Evolutionary conservation across 2,329 filamentous ascomycete genomes (phyloP).

Genomic region (Trichoderma gracile): DNA sequence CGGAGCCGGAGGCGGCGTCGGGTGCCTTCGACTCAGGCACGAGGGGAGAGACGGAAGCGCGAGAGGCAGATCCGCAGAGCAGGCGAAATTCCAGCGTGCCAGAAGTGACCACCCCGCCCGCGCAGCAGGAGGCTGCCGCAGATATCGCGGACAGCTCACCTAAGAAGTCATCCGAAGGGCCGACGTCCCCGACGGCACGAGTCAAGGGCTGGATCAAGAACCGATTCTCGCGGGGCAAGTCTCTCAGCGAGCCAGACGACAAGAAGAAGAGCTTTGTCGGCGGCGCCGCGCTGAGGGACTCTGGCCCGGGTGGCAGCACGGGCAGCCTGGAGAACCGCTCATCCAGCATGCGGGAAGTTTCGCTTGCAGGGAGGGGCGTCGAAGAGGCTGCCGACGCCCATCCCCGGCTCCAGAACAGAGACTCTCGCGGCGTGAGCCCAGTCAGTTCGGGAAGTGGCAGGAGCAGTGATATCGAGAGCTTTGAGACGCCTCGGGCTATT

Average conservation of each 20-base stretch:
- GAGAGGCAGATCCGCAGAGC: constrained; percentile 13
- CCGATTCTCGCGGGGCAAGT: constrained; percentile 50
- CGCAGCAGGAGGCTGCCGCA: neutral
- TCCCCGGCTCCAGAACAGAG: constrained; percentile 24
- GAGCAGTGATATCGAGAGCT: constrained; percentile 28
- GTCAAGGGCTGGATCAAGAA: constrained; percentile 59
- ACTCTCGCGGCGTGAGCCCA: constrained; percentile 43
- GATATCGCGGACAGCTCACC: neutral
- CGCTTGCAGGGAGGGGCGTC: constrained; percentile 44
- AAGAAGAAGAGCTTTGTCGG: constrained; percentile 51
- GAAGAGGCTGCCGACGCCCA: constrained; percentile 31
- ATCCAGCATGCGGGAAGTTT: constrained; percentile 50
- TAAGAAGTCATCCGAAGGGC: constrained; percentile 13
- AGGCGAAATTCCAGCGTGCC: neutral
- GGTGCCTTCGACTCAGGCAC: constrained; percentile 29
- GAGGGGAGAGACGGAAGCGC: constrained; percentile 19
- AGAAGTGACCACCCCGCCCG: neutral
- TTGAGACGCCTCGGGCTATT: constrained; percentile 44
- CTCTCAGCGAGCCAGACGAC: constrained; percentile 41
- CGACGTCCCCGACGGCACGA: constrained; percentile 42
- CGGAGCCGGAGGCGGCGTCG: constrained; percentile 19
- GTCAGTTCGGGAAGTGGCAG: constrained; percentile 32
- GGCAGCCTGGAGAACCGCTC: constrained; percentile 46
- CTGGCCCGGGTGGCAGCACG: constrained; percentile 48
- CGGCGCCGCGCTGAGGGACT: constrained; percentile 49